Base-by-base conservation (phyloP, 1,284 basidiomycete genomes). In the Volvariella surrecta region DNA sequence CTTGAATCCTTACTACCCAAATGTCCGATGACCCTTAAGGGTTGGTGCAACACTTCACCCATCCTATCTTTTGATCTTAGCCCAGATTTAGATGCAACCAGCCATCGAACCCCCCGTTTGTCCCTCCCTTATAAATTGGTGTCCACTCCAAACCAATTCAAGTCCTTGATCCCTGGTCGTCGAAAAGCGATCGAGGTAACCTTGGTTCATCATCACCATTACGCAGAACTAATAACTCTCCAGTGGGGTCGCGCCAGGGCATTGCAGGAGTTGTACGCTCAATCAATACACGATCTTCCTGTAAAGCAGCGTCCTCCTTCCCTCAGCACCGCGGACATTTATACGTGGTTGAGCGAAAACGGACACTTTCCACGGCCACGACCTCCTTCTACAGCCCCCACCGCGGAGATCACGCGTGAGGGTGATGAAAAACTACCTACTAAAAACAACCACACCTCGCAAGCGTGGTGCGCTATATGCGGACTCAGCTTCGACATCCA, bases 121-220 rank as follows among this genome's bases (percentile, higher is more conserved):
- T 40, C 41, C 32, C 31, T 79, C 6, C 68, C 78, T 1, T 85
- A 83, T 51, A 73, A 60, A 46, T 56, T 82, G n/a, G 72, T 70
- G 2, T 42, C 71, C 3, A 66, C 62, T 4, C 60, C 63, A 1
- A 49, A 62, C 6, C 68, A 78, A 22, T 67, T 81, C 19, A 62
- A 63, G 16, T 56, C 53, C 17, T 60, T 82, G 16, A 56, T 75
- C 13, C 55, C 65, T 37, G 83, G 82, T 20, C 71, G 80, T 44
- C 67, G 76, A 44, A 83, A 84, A 58, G 79, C 83, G 1, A 76
- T 85, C 8, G 81, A 86, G 64, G 82, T 82, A 43, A 46, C 55
- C 39, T 34, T 20, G 24, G 24, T 11, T 28, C 24, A 28, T 28
- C 22, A 17, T 22, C 39, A 42, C 48, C 30, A 51, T 43, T 44